Base-by-base conservation (phyloP, 257 asterid species). In the Capsicum pubescens region DNA sequence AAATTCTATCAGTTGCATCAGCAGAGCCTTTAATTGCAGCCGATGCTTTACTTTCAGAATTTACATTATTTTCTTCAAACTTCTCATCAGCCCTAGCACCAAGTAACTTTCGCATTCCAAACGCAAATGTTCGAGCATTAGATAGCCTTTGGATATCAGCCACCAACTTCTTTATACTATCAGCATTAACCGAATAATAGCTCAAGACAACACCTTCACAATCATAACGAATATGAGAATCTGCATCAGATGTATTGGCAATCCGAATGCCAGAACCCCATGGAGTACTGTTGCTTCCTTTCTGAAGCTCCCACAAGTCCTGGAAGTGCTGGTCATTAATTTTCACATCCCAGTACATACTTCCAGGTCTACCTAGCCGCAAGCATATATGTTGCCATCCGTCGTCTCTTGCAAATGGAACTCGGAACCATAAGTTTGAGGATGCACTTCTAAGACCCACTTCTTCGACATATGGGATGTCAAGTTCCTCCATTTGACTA, bases 311-410 rank as follows among this genome's bases (percentile, higher is more conserved):
- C 97, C 98, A 95, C 92, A 95, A 87, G 88, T 95, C 97, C 81
- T 88, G 89, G 79, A 92, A 97, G 88, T 95, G 95, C 67, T 95
- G 91, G 88, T 97, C 99, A 82, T 90, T 90, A 83, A 97, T 92
- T 88, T 91, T 95, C 86, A 97, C 99, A 90, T 97, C 99, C 99
- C 99, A 97, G 84, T 92, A 91, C 96, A 97, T 89, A 88, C 98
- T 97, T 90, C 99, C 99, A 88, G 99, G 99, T 86, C 94, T 92
- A 72, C 99, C 99, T 84, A 97, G 90, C 88, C 99, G 91, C 92
- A 97, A 90, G 84, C 97, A 95, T 88, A 95, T 91, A 86, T 90
- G 90, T 86, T 91, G 94, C 99, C 97, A 97, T 10, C 97, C 82
- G 70, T 93, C 98, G 61, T 84, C 96, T 92, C 94, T 91, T 66